Conservation (phyloP, 495 filamentous ascomycete genomes). For the Penicillium desertorum region DNA sequence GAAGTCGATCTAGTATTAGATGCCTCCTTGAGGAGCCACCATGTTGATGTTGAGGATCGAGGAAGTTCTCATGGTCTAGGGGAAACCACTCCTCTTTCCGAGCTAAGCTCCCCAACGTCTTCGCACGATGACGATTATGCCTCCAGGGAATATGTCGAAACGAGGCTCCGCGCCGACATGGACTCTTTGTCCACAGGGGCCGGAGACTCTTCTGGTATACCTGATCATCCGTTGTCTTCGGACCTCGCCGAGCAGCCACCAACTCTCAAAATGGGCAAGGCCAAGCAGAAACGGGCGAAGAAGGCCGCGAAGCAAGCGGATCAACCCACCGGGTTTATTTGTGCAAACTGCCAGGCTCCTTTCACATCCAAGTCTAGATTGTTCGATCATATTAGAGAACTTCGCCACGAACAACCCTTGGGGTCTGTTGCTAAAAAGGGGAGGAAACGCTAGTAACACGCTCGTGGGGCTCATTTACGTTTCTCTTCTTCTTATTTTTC, state of each 20-base stretch:
- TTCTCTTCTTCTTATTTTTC: no score
- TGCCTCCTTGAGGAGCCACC: not conserved
- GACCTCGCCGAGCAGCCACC: slow-evolving; percentile 23
- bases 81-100: not conserved
- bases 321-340: slow-evolving; percentile 48
- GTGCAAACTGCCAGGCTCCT: slow-evolving; percentile 56
- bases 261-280: slow-evolving; percentile 70
- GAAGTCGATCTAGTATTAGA: not conserved
- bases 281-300: slow-evolving; percentile 83
- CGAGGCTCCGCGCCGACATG: slow-evolving; percentile 21
- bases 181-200: slow-evolving; percentile 1
- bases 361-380: slow-evolving; percentile 71
- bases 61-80: not conserved
- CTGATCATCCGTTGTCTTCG: slow-evolving; percentile 27
- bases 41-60: not conserved
- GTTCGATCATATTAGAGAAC: slow-evolving; percentile 70
- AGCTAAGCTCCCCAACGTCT: not conserved
- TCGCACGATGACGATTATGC: slow-evolving; percentile 47
- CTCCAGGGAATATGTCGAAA: slow-evolving; percentile 45
- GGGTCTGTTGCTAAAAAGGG: slow-evolving; percentile 37
- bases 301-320: slow-evolving; percentile 63
- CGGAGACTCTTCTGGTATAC: slow-evolving; percentile 18
- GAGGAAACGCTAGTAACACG: slow-evolving; percentile 15
- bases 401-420: slow-evolving; percentile 55
- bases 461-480: not conserved